A percentile compares a stretch with the other conserved stretches of the same genome.
Evolutionary conservation across 495 filamentous ascomycete genomes (phyloP).

Genomic region (Podospora comata): DNA sequence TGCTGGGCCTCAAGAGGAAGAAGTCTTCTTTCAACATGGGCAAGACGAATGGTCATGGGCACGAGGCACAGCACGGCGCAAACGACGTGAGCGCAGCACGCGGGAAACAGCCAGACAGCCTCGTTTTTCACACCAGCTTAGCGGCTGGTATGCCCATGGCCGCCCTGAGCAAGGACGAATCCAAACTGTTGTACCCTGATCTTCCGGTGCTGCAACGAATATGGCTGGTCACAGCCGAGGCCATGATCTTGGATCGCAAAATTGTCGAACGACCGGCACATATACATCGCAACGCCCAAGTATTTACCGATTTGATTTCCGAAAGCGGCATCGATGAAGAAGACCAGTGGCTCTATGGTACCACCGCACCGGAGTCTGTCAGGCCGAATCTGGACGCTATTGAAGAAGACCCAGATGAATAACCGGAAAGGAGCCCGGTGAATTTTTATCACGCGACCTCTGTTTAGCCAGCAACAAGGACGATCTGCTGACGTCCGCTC

Average conservation of each 20-base stretch:
- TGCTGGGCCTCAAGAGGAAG: conserved; percentile 49
- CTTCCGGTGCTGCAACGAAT: conserved; percentile 49
- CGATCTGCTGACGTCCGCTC: not conserved
- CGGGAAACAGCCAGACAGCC: conserved; percentile 29
- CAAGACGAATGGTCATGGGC: conserved; percentile 18
- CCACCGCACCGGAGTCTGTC: conserved; percentile 39
- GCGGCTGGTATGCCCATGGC: conserved; percentile 55
- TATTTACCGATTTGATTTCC: conserved; percentile 52
- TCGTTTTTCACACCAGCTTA: conserved; percentile 52
- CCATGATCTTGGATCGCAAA: conserved; percentile 51
- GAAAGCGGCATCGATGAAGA: conserved; percentile 50
- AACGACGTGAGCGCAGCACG: conserved; percentile 9
- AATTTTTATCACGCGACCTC: not conserved
- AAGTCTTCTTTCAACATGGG: conserved; percentile 39
- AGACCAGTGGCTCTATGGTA: conserved; percentile 54
- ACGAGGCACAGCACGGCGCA: not conserved
- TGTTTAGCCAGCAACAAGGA: not conserved
- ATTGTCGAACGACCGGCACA: conserved; percentile 51
- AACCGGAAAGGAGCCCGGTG: not conserved
- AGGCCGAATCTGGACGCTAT: conserved; percentile 47
- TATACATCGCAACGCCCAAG: conserved; percentile 52
- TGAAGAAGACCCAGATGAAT: conserved; percentile 45
- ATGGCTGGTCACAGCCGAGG: conserved; percentile 53
- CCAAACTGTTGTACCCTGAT: conserved; percentile 47
- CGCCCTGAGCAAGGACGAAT: conserved; percentile 43